These are phyloP conservation scores for Lanmaoa pseudosensibilis DNA, from an alignment of 768 basidiomycete species.

Conservation along the genomic window DNA sequence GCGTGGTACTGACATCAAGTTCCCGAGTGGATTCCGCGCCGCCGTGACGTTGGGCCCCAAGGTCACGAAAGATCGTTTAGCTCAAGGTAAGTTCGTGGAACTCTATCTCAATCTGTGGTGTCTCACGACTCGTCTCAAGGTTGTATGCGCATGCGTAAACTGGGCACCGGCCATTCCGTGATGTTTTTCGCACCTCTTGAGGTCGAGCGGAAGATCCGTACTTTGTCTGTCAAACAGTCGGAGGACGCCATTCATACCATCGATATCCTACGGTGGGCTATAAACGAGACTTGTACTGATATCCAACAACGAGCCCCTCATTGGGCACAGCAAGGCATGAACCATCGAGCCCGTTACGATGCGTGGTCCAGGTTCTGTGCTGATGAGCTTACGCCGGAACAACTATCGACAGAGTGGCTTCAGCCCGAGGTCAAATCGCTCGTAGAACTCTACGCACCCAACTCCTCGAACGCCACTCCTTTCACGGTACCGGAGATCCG, in stretches of 20 bases:
- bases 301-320: constrained; percentile 39
- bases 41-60: constrained; percentile 41
- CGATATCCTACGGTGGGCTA: constrained; percentile 49
- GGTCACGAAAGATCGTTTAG: constrained; percentile 51
- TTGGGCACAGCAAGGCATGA: constrained; percentile 44
- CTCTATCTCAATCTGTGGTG: too few species aligned
- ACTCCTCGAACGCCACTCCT: constrained; percentile 3
- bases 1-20: constrained; percentile 50
- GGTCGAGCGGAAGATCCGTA: constrained; percentile 38
- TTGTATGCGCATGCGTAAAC: constrained; percentile 53
- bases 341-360: constrained; percentile 31
- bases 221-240: constrained; percentile 13
- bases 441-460: constrained; percentile 34
- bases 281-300: constrained; percentile 42
- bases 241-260: constrained; percentile 11
- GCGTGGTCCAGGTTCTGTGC: constrained; percentile 20
- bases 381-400: not conserved
- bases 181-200: constrained; percentile 46
- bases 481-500: constrained; percentile 19
- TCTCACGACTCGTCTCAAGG: constrained; percentile 13
- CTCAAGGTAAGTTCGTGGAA: constrained; percentile 35
- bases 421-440: constrained; percentile 40
- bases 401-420: constrained; percentile 34
- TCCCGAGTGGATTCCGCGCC: constrained; percentile 37
- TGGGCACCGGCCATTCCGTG: constrained; percentile 45